These are phyloP conservation scores for Coemansia sp. DNA, from an alignment of 192 early-diverging fungal species.

Conservation along the genomic window DNA sequence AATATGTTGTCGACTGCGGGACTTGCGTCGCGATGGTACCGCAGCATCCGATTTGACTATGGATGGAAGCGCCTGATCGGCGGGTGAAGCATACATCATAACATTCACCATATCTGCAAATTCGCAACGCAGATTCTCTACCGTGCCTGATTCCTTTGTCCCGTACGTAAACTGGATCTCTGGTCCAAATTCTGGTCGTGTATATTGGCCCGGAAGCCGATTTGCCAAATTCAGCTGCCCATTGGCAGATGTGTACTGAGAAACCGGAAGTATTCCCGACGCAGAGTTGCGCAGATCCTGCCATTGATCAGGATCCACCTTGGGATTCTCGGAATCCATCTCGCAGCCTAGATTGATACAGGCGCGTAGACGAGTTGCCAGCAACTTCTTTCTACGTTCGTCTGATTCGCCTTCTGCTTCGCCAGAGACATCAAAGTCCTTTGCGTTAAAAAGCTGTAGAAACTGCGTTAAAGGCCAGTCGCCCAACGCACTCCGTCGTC, in stretches of 20 bases:
- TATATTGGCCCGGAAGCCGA: constrained; percentile 54
- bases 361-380: constrained; percentile 12
- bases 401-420: not conserved
- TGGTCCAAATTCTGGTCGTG: constrained; percentile 62
- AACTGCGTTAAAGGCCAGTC: constrained; percentile 19
- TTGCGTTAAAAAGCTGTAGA: constrained; percentile 15
- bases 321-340: not conserved
- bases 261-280: constrained; percentile 45
- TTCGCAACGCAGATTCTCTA: constrained; percentile 68
- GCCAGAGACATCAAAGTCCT: not conserved
- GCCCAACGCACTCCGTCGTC: not conserved
- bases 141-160: constrained; percentile 42
- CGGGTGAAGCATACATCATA: constrained; percentile 53
- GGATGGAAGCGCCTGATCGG: not conserved
- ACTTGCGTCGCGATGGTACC: not conserved
- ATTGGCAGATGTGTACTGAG: constrained; percentile 51
- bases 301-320: not conserved
- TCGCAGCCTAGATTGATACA: constrained; percentile 3
- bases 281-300: not conserved
- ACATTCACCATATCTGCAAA: constrained; percentile 72
- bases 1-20: not conserved
- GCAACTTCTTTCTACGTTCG: not conserved
- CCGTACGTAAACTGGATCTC: constrained; percentile 68
- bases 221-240: constrained; percentile 61
- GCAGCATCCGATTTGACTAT: not conserved